A percentile compares a stretch with the other conserved stretches of the same genome.
Conservation (phyloP, 345 rosid genomes). For the Salix suchowensis region DNA sequence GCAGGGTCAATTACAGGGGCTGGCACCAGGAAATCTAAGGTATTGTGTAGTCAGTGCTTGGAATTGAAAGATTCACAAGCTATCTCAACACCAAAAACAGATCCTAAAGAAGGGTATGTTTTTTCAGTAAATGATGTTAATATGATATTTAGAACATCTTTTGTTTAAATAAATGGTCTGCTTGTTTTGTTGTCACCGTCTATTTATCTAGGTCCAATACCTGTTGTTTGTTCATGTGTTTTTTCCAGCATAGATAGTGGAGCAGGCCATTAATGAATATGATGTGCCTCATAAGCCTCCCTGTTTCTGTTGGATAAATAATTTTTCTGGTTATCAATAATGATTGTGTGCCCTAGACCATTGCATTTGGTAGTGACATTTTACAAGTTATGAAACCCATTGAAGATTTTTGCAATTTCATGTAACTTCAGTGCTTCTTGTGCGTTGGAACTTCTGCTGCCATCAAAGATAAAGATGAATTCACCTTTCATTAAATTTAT, state of each 20-base stretch:
- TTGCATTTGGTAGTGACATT: background rate
- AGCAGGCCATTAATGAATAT: background rate
- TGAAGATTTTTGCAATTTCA: background rate
- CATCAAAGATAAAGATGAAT: background rate
- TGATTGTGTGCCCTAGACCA: background rate
- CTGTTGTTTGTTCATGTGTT: background rate
- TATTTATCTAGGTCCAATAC: background rate
- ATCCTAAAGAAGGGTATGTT: constrained; percentile 34
- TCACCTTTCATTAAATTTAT: background rate
- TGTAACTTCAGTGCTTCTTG: background rate
- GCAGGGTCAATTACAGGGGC: constrained; percentile 36
- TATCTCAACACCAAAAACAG: constrained; percentile 23
- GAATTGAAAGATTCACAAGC: constrained; percentile 34
- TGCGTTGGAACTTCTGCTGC: background rate
- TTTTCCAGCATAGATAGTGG: background rate
- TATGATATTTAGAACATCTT: background rate
- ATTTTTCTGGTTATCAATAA: background rate
- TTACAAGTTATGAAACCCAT: background rate
- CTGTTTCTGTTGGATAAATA: background rate
- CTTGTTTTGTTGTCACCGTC: background rate
- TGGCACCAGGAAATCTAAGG: constrained; percentile 29
- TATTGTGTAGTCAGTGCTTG: constrained; percentile 56
- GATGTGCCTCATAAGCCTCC: background rate
- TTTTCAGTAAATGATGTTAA: background rate
- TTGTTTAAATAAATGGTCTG: background rate